Conservation (phyloP, 1,139 yeast genomes). For the Magnusiomyces clavatus region DNA sequence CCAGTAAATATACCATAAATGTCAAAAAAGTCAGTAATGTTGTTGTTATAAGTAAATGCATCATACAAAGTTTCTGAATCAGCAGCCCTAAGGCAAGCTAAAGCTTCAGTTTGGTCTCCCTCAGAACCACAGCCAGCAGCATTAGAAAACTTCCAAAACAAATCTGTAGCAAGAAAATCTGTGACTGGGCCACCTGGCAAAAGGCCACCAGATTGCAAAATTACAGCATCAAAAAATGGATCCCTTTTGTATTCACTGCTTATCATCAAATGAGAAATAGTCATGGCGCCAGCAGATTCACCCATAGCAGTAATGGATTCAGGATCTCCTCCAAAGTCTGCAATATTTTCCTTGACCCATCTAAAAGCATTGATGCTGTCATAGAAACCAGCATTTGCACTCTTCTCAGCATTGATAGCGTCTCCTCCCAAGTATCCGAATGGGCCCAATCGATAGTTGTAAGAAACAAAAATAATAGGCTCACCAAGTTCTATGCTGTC, state of each 20-base stretch:
- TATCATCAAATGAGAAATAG: conserved; percentile 26
- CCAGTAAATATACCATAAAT: conserved; percentile 14
- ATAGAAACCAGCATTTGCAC: conserved; percentile 26
- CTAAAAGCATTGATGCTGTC: conserved; percentile 33
- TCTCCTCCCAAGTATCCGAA: conserved; percentile 28
- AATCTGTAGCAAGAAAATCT: conserved; percentile 13
- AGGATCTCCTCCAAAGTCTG: conserved; percentile 35
- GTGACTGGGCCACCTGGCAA: conserved; percentile 12
- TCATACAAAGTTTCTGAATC: conserved; percentile 10
- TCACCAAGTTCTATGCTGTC: conserved; percentile 14
- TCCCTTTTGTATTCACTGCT: conserved; percentile 18
- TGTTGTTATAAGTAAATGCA: conserved; percentile 11
- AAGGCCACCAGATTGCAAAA: conserved; percentile 16
- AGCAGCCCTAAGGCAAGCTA: conserved; percentile 16
- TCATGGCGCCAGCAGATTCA: conserved; percentile 35
- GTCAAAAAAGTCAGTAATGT: conserved; percentile 12
- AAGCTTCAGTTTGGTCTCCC: conserved; percentile 9
- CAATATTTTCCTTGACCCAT: conserved; percentile 34
- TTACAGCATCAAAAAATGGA: conserved; percentile 26
- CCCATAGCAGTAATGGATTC: conserved; percentile 32
- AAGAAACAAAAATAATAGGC: conserved; percentile 16
- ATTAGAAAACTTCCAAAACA: conserved; percentile 15
- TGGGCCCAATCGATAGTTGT: conserved; percentile 25
- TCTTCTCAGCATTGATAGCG: conserved; percentile 19
- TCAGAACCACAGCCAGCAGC: conserved; percentile 13